phyloP scores from a whole-genome alignment of 1,139 yeast species.

The Geotrichum restrictum region DNA sequence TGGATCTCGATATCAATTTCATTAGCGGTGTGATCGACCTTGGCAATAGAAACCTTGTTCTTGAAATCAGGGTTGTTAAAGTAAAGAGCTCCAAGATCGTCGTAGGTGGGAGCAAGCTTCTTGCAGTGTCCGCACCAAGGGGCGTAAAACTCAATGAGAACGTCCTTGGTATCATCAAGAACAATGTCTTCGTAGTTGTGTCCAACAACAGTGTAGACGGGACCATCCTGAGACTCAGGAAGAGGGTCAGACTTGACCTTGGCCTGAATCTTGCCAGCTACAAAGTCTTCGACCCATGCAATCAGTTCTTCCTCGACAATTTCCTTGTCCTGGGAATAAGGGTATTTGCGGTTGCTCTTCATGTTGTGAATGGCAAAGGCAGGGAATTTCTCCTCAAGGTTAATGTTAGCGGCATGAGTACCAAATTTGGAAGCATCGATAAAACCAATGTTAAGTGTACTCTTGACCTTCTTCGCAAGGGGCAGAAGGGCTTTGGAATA shows the following conservation, averaged over 20 bases:
- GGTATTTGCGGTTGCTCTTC: slow-evolving; percentile 66
- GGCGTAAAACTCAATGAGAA: slow-evolving; percentile 89
- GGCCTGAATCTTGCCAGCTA: slow-evolving; percentile 64
- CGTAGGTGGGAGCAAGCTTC: slow-evolving; percentile 87
- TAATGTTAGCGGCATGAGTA: slow-evolving; percentile 82
- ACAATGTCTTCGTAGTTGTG: slow-evolving; percentile 72
- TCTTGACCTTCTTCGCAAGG: slow-evolving; percentile 72
- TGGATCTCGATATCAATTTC: slow-evolving; percentile 71
- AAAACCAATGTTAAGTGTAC: slow-evolving; percentile 81
- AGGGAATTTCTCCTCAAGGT: slow-evolving; percentile 78
- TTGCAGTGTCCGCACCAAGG: slow-evolving; percentile 99
- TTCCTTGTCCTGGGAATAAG: slow-evolving; percentile 51
- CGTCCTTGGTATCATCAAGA: slow-evolving; percentile 70
- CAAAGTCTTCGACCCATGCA: slow-evolving; percentile 60
- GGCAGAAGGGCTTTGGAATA: slow-evolving; percentile 52
- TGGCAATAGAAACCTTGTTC: slow-evolving; percentile 66
- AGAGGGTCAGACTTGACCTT: slow-evolving; percentile 80
- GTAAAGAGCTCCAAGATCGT: slow-evolving; percentile 73
- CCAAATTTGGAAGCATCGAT: slow-evolving; percentile 80
- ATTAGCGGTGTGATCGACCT: slow-evolving; percentile 83
- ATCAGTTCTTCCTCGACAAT: slow-evolving; percentile 48
- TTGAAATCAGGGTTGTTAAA: slow-evolving; percentile 41
- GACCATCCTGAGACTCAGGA: slow-evolving; percentile 72
- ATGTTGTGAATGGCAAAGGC: slow-evolving; percentile 83
- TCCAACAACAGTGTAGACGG: slow-evolving; percentile 79